Conservation (phyloP, 2,329 filamentous ascomycete genomes). For the Aspergillus flavus region DNA sequence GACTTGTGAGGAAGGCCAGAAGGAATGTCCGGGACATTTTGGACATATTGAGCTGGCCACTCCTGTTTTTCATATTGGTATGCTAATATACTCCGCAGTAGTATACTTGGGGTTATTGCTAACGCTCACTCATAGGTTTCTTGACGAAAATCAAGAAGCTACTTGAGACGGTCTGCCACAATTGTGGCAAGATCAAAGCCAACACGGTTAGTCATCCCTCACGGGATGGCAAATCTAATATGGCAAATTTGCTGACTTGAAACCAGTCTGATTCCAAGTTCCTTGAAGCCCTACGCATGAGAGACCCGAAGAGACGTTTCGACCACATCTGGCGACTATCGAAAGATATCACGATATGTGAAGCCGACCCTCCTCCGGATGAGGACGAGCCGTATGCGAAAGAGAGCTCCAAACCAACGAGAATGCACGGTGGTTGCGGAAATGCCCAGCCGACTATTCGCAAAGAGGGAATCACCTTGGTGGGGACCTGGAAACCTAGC, state of each 20-base stretch:
- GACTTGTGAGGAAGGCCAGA: conserved; percentile 94
- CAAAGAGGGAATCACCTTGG: conserved; percentile 81
- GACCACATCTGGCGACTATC: conserved; percentile 89
- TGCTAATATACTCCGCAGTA: conserved; percentile 13
- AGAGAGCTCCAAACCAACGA: conserved; percentile 56
- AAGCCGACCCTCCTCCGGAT: conserved; percentile 71
- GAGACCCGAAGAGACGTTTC: conserved; percentile 94
- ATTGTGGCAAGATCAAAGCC: conserved; percentile 95
- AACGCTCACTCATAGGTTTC: conserved; percentile 67
- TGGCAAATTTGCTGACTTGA: conserved; percentile 52
- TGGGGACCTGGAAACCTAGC: conserved; percentile 70
- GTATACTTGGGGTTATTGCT: conserved; percentile 24
- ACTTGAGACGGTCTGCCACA: conserved; percentile 97
- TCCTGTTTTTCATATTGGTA: conserved; percentile 86
- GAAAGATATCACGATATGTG: conserved; percentile 84
- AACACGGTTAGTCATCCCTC: conserved; percentile 89
- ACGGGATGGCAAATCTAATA: conserved; percentile 58
- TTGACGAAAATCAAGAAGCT: conserved; percentile 99
- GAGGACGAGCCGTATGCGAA: conserved; percentile 71
- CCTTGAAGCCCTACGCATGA: conserved; percentile 74
- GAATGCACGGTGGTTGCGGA: conserved; percentile 86
- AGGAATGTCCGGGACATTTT: conserved; percentile 96
- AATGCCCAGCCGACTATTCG: conserved; percentile 87
- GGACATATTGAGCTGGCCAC: conserved; percentile 97
- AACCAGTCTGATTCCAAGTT: conserved; percentile 82